Conservation (phyloP, 441 rosid genomes). For the Rhodomyrtus psidioides region DNA sequence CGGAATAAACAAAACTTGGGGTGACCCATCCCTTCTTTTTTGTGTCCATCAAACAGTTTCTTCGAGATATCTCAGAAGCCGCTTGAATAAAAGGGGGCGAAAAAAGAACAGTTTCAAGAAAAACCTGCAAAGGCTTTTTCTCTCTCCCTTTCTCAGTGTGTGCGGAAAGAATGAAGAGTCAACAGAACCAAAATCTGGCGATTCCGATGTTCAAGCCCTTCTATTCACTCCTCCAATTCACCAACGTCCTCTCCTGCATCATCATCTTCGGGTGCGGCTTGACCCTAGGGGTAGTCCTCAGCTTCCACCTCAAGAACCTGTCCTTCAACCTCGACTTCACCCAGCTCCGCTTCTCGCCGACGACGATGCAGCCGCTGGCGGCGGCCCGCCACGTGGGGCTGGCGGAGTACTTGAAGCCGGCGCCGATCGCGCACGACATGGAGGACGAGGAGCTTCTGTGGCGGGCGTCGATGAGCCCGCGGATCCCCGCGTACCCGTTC, state of each 20-base stretch:
- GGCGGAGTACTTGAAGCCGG: constrained; percentile 30
- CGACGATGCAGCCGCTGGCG: neutral
- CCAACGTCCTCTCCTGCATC: constrained; percentile 34
- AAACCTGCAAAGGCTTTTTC: neutral
- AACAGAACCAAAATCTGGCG: constrained; percentile 21
- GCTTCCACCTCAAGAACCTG: constrained; percentile 36
- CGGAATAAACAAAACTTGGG: neutral
- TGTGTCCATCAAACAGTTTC: neutral
- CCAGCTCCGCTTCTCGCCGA: constrained; percentile 16
- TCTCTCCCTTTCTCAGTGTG: neutral
- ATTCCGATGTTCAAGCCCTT: constrained; percentile 22
- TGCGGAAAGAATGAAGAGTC: constrained; percentile 32
- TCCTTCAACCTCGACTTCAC: constrained; percentile 35
- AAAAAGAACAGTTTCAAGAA: neutral
- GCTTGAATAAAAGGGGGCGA: neutral
- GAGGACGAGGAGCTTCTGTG: constrained; percentile 69
- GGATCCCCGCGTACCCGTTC: constrained; percentile 36
- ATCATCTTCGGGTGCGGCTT: constrained; percentile 53
- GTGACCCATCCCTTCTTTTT: neutral
- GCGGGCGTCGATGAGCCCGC: constrained; percentile 73
- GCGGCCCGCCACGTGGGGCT: constrained; percentile 16
- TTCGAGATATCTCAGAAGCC: neutral
- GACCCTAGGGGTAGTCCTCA: constrained; percentile 45
- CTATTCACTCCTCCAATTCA: constrained; percentile 35
- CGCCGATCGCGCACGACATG: constrained; percentile 48